Evolutionary conservation across 257 asterid species (phyloP).

Genomic region (Knoxia roxburghii): DNA sequence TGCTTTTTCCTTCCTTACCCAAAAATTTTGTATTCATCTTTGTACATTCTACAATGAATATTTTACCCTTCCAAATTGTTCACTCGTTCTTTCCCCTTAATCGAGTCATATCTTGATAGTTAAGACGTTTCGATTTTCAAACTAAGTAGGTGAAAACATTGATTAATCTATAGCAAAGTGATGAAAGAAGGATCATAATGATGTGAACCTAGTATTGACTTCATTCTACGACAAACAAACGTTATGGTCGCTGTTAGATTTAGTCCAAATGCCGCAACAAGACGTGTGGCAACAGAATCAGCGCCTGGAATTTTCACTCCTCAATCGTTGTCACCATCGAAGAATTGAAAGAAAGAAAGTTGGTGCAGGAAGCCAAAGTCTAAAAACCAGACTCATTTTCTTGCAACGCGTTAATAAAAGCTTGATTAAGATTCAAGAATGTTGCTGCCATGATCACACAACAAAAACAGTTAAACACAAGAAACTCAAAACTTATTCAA

Average conservation of each 20-base stretch:
- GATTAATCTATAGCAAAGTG: no score
- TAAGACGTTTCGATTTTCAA: no score
- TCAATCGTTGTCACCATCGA: constrained; percentile 4
- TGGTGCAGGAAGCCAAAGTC: not conserved
- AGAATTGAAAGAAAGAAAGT: constrained; percentile 1
- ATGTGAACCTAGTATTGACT: constrained; percentile 2
- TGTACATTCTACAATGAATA: constrained; percentile 7
- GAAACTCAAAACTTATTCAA: not conserved
- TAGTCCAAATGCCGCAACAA: not conserved
- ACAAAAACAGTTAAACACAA: no score
- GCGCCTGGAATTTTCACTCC: not conserved
- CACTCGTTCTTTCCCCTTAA: no score
- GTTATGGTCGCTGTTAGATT: not conserved
- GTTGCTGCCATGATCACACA: no score
- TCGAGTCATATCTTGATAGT: no score
- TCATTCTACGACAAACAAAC: no score
- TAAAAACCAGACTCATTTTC: not conserved
- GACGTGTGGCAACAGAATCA: not conserved
- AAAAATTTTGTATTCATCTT: constrained; percentile 14
- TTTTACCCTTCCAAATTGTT: not conserved
- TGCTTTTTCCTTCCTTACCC: constrained; percentile 2
- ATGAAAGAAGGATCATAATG: no score
- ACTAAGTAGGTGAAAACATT: no score
- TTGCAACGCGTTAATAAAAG: constrained; percentile 12
- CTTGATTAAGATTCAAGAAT: not conserved